Evolutionary conservation across 2,329 filamentous ascomycete species (phyloP).

Genomic region (Paecilomyces fulvus): DNA sequence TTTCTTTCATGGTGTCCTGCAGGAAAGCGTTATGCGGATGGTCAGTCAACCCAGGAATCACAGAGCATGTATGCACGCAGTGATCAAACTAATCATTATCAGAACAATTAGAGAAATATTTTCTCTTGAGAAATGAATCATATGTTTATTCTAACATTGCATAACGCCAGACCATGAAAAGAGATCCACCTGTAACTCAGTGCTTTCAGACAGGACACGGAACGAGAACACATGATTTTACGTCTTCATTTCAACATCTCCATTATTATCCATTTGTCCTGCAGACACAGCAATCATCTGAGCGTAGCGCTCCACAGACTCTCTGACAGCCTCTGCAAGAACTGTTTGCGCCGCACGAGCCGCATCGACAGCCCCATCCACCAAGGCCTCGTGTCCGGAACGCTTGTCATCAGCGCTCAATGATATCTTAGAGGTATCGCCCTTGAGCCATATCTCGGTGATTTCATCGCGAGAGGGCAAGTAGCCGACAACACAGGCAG

Average conservation of each 20-base stretch:
- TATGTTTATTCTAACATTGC: neutral
- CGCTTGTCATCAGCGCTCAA: conserved; percentile 25
- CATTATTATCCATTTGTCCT: conserved; percentile 3
- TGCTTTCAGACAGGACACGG: conserved; percentile 1
- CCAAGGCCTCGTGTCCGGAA: conserved; percentile 42
- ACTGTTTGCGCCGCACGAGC: conserved; percentile 52
- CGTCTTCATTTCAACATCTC: conserved; percentile 20
- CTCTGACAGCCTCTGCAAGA: conserved; percentile 52
- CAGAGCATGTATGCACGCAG: neutral
- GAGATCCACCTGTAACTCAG: neutral
- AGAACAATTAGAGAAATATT: neutral
- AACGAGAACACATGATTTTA: conserved; percentile 10
- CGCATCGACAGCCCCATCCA: conserved; percentile 57
- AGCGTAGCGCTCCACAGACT: conserved; percentile 41
- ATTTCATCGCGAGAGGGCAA: conserved; percentile 80
- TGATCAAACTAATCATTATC: neutral
- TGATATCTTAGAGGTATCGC: conserved; percentile 42
- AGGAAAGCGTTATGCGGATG: neutral
- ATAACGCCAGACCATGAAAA: neutral
- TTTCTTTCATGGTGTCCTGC: neutral
- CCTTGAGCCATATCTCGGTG: conserved; percentile 91
- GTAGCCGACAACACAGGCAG: conserved; percentile 85
- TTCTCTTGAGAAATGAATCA: neutral
- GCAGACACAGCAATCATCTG: conserved; percentile 6
- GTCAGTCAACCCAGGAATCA: neutral